Evolutionary conservation across 2,329 filamentous ascomycete species (phyloP).

Genomic region (Chalara sp.): DNA sequence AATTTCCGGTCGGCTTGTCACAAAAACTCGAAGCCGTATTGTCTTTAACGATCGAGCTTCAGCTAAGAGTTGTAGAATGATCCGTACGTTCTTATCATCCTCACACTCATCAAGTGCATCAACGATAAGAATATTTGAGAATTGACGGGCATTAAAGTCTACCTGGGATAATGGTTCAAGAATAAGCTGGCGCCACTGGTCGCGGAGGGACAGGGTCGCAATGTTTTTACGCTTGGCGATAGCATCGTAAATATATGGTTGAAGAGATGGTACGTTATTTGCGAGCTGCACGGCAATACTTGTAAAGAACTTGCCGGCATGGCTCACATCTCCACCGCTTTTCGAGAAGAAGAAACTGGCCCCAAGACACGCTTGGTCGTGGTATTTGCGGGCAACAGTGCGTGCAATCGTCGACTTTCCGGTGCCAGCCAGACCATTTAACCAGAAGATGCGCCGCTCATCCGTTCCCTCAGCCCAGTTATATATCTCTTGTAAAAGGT

Average conservation of each 20-base stretch:
- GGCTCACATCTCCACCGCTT: slow-evolving; percentile 11
- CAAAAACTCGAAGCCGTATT: background rate
- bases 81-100: too few species aligned
- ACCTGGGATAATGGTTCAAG: slow-evolving; percentile 29
- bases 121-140: background rate
- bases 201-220: slow-evolving; percentile 24
- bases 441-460: slow-evolving; percentile 16
- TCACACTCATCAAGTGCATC: background rate
- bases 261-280: too few species aligned
- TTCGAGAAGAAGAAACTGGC: too few species aligned
- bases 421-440: too few species aligned
- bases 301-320: too few species aligned
- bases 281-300: too few species aligned
- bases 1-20: background rate
- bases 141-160: background rate
- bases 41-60: too few species aligned
- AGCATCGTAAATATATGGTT: slow-evolving; percentile 4
- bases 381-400: slow-evolving; percentile 14
- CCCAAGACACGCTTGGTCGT: slow-evolving; percentile 10
- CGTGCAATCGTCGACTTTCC: too few species aligned
- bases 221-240: slow-evolving; percentile 5
- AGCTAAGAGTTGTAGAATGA: too few species aligned
- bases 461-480: background rate
- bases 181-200: slow-evolving; percentile 39
- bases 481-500: too few species aligned